Conservation (phyloP, 2,329 filamentous ascomycete genomes). For the Pseudocercospora fuligena region DNA sequence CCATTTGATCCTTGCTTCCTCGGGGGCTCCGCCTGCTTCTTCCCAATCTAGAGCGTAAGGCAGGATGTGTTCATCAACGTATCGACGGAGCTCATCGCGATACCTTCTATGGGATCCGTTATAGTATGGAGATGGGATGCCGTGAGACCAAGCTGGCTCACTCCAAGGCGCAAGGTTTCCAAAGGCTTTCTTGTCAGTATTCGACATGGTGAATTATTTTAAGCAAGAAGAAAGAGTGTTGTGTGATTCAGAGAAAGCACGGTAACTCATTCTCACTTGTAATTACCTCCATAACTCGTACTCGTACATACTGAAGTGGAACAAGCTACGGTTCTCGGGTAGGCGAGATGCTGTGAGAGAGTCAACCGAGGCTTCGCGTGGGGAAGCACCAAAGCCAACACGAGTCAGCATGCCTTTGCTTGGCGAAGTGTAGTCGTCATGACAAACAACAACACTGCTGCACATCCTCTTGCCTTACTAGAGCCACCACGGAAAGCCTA, state of each 20-base stretch:
- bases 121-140: slow-evolving; percentile 65
- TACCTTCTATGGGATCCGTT: slow-evolving; percentile 64
- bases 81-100: slow-evolving; percentile 61
- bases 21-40: slow-evolving; percentile 53
- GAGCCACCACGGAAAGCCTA: background rate
- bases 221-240: background rate
- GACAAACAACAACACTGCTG: background rate
- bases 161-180: slow-evolving; percentile 46
- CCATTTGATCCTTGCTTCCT: slow-evolving; percentile 48
- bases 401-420: background rate
- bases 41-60: slow-evolving; percentile 68
- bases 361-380: background rate
- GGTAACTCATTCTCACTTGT: background rate
- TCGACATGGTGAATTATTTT: background rate
- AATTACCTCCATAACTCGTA: background rate
- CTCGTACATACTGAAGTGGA: background rate
- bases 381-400: background rate
- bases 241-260: background rate
- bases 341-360: background rate
- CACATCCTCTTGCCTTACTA: background rate
- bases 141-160: slow-evolving; percentile 54
- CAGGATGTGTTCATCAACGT: slow-evolving; percentile 63
- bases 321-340: background rate
- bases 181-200: slow-evolving; percentile 17
- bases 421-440: background rate